These are phyloP conservation scores for Malassezia dermatis DNA, from an alignment of 1,284 basidiomycete genomes.

Conservation along the genomic window DNA sequence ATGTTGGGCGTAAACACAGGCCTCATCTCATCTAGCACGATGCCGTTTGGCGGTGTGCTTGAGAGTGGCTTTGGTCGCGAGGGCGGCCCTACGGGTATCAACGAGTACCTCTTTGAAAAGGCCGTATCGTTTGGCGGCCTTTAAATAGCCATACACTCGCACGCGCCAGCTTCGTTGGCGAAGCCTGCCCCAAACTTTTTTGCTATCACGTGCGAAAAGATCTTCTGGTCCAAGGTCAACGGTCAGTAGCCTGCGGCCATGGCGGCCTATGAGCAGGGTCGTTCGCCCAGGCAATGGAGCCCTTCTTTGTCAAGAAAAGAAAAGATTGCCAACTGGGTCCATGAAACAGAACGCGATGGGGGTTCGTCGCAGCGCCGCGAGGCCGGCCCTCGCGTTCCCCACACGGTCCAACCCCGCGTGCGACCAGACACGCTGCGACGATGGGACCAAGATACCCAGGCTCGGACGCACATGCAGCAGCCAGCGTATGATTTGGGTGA, in stretches of 20 bases:
- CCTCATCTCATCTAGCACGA: constrained; percentile 35
- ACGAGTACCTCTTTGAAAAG: constrained; percentile 55
- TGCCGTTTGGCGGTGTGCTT: constrained; percentile 78
- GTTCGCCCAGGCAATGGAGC: not conserved
- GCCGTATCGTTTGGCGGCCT: constrained; percentile 31
- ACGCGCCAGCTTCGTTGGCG: not conserved
- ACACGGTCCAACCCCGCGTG: not conserved
- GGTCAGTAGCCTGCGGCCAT: not conserved
- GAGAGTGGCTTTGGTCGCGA: constrained; percentile 58
- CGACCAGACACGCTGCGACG: not conserved
- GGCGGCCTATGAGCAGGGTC: not conserved
- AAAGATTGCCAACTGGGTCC: not conserved
- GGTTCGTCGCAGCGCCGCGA: not conserved
- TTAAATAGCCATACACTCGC: not conserved
- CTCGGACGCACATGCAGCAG: not conserved
- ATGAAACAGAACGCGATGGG: not conserved
- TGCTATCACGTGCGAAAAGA: not conserved
- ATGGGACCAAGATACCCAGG: not conserved
- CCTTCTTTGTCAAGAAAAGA: not conserved
- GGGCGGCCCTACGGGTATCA: constrained; percentile 63
- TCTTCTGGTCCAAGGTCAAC: not conserved
- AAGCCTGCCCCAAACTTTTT: not conserved
- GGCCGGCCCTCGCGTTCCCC: not conserved
- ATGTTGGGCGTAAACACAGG: constrained; percentile 66
- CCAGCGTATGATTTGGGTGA: not conserved